Conservation (phyloP, 208 protist genomes). For the Vickermania spadyakhi region DNA sequence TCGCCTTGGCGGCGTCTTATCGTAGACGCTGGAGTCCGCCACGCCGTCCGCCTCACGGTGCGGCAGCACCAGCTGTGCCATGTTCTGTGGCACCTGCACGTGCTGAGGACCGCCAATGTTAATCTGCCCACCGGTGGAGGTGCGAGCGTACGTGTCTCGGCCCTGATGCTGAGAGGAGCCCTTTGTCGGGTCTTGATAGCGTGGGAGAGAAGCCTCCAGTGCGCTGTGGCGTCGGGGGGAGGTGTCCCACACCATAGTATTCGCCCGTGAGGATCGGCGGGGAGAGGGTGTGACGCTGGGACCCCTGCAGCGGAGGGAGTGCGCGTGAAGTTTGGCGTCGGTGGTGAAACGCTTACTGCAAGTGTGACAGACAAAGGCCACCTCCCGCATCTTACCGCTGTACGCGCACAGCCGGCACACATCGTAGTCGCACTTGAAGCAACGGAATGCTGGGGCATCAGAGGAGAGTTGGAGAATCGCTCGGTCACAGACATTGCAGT, state of each 20-base stretch:
- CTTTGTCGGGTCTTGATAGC: conserved; percentile 6
- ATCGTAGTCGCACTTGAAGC: conserved; percentile 88
- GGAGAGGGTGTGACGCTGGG: conserved; percentile 68
- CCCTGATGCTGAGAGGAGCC: conserved; percentile 6
- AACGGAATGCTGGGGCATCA: conserved; percentile 64
- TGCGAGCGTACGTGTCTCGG: conserved; percentile 39
- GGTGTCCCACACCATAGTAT: conserved; percentile 80
- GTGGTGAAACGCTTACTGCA: conserved; percentile 79
- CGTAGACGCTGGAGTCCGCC: neutral
- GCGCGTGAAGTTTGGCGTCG: conserved; percentile 56
- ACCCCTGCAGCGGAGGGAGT: conserved; percentile 70
- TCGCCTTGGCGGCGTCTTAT: neutral
- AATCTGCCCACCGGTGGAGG: conserved; percentile 64
- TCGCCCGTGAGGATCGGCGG: conserved; percentile 66
- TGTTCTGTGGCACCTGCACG: conserved; percentile 39
- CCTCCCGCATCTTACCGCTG: conserved; percentile 58
- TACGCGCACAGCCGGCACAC: conserved; percentile 77
- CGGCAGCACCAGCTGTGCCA: conserved; percentile 34
- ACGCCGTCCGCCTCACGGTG: conserved; percentile 30
- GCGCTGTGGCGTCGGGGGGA: conserved; percentile 36
- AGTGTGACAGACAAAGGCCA: conserved; percentile 79
- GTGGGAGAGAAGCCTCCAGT: conserved; percentile 59
- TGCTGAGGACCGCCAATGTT: conserved; percentile 35
- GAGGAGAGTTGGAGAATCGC: conserved; percentile 60
- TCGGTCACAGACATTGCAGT: conserved; percentile 83